Conservation (phyloP, 1,284 basidiomycete genomes). For the Veloboletus limbatus region DNA sequence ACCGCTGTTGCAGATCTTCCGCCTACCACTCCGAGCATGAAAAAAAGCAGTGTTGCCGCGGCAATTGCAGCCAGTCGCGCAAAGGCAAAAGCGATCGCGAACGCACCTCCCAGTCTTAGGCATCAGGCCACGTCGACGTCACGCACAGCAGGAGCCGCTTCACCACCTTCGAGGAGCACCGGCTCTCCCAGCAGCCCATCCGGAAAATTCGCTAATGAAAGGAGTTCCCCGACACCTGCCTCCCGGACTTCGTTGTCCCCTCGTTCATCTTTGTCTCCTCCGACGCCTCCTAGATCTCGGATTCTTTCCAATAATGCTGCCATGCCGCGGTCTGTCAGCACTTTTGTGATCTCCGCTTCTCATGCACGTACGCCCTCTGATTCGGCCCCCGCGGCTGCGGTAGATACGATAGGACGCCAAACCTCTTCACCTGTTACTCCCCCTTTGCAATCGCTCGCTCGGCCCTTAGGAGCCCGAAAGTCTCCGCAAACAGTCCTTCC, state of each 20-base stretch:
- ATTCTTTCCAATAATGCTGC: slow-evolving; percentile 38
- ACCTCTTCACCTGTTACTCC: slow-evolving; percentile 52
- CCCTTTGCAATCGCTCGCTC: slow-evolving; percentile 36
- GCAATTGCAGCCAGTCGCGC: slow-evolving; percentile 81
- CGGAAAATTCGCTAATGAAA: slow-evolving; percentile 26
- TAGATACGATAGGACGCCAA: slow-evolving; percentile 42
- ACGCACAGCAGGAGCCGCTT: slow-evolving; percentile 43
- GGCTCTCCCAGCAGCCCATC: slow-evolving; percentile 40
- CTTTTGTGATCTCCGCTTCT: slow-evolving; percentile 30
- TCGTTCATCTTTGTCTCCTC: slow-evolving; percentile 40
- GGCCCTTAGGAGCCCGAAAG: slow-evolving; percentile 41
- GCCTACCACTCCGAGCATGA: slow-evolving; percentile 51
- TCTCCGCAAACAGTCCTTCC: slow-evolving; percentile 48
- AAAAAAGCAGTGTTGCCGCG: slow-evolving; percentile 77
- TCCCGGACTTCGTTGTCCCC: slow-evolving; percentile 41
- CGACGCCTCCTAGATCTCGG: slow-evolving; percentile 46
- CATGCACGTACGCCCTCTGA: slow-evolving; percentile 46
- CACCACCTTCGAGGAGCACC: slow-evolving; percentile 45
- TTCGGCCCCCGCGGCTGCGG: slow-evolving; percentile 43
- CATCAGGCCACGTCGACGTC: slow-evolving; percentile 74
- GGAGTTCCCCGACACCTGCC: slow-evolving; percentile 41
- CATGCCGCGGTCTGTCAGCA: slow-evolving; percentile 42
- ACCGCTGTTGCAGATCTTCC: slow-evolving; percentile 39
- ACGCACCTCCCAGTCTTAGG: slow-evolving; percentile 68
- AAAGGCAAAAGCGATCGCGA: slow-evolving; percentile 79